phyloP scores from a whole-genome alignment of 768 basidiomycete genomes.

The Nidularia pulvinata region DNA sequence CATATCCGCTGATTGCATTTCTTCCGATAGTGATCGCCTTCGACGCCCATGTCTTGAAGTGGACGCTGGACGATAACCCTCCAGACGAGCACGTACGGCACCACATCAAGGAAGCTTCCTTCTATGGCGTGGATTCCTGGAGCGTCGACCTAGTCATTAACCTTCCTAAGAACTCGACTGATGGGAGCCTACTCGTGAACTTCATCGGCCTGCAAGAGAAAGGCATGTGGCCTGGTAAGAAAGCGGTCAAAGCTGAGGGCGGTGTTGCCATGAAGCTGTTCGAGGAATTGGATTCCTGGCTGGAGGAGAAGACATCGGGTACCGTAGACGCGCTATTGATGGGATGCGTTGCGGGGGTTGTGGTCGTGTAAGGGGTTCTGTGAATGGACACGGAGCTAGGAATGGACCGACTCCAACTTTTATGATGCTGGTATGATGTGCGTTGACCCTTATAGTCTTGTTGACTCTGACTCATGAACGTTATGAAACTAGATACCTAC shows the following conservation, averaged over 20 bases:
- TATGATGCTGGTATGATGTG: not conserved
- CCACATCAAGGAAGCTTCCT: constrained; percentile 91
- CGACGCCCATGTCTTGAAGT: constrained; percentile 84
- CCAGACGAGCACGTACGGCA: constrained; percentile 77
- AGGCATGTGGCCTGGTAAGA: constrained; percentile 83
- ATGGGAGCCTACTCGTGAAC: constrained; percentile 53
- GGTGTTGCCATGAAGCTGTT: constrained; percentile 74
- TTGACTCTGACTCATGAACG: too few species aligned
- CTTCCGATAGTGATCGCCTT: constrained; percentile 71
- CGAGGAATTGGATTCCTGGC: constrained; percentile 72
- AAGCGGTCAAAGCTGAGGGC: constrained; percentile 43
- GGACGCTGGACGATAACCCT: constrained; percentile 82
- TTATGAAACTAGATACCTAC: too few species aligned
- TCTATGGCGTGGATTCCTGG: constrained; percentile 78
- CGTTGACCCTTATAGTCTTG: not conserved
- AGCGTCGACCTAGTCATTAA: constrained; percentile 71
- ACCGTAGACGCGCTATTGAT: constrained; percentile 69
- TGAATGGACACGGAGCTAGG: not conserved
- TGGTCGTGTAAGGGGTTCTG: constrained; percentile 22
- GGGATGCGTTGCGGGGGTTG: constrained; percentile 70
- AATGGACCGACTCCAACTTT: not conserved
- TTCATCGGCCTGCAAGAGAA: constrained; percentile 85
- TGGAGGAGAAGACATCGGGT: constrained; percentile 61
- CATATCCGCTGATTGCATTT: not conserved
- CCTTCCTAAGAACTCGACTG: constrained; percentile 28